phyloP scores from a whole-genome alignment of 176 grass and related monocot genomes.

The Neostapfia colusana region DNA sequence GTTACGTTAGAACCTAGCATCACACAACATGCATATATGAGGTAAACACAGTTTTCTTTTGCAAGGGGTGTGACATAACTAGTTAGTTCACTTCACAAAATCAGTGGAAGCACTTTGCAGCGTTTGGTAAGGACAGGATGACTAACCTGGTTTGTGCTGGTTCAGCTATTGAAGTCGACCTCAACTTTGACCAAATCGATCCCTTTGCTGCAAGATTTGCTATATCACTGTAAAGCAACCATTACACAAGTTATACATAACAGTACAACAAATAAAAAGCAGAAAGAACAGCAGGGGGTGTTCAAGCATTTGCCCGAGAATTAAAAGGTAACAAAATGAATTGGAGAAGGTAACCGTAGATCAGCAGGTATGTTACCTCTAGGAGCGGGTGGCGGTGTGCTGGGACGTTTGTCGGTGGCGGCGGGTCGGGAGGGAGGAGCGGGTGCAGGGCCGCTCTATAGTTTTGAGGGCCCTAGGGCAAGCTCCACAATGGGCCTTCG shows the following conservation, averaged over 20 bases:
- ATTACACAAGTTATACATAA: not conserved
- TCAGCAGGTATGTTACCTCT: too few relatives aligned
- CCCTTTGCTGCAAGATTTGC: not conserved
- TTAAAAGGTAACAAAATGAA: too few relatives aligned
- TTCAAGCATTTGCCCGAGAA: constrained; percentile 24
- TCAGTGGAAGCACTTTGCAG: not conserved
- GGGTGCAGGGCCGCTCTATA: too few relatives aligned
- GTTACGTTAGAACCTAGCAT: not conserved
- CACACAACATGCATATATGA: not conserved
- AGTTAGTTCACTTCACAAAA: constrained; percentile 8
- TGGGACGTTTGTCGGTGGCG: too few relatives aligned
- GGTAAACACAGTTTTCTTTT: not conserved
- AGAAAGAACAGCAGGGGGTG: not conserved
- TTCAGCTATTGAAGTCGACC: not conserved
- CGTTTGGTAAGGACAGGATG: not conserved
- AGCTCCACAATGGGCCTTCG: too few relatives aligned
- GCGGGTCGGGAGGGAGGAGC: too few relatives aligned
- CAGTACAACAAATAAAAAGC: not conserved
- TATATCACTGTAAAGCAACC: not conserved
- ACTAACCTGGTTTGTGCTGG: constrained; percentile 33
- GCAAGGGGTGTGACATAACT: not conserved
- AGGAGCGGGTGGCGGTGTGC: too few relatives aligned
- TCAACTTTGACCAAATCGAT: not conserved
- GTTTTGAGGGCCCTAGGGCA: too few relatives aligned
- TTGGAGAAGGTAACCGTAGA: too few relatives aligned